Percentiles rank a stretch among this genome's conserved stretches.
Evolutionary conservation across 148 eudicot species (phyloP).

Genomic region (Cornus suecica): DNA sequence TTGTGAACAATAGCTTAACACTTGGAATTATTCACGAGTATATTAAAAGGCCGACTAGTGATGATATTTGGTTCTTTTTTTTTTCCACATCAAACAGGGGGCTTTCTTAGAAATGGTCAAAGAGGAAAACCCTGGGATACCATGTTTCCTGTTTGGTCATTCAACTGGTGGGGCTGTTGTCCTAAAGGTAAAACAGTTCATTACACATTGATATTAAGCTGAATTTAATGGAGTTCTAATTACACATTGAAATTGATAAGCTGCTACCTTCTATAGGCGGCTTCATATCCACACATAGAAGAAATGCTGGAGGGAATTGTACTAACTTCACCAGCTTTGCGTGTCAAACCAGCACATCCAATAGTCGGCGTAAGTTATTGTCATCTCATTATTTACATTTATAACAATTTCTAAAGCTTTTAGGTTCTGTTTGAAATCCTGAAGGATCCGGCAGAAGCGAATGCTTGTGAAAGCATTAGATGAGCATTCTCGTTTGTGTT

Average conservation of each 20-base stretch:
- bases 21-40: slow-evolving; percentile 10
- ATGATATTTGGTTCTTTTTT: not conserved
- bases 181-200: slow-evolving; percentile 50
- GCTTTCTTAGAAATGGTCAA: slow-evolving; percentile 70
- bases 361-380: slow-evolving; percentile 64
- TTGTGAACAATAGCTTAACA: slow-evolving; percentile 1
- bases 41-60: not conserved
- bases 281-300: slow-evolving; percentile 47
- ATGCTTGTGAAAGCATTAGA: not conserved
- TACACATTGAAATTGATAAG: not conserved
- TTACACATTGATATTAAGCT: not conserved
- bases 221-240: not conserved
- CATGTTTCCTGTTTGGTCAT: slow-evolving; percentile 92
- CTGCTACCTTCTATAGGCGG: slow-evolving; percentile 35
- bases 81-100: slow-evolving; percentile 32
- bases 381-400: not conserved
- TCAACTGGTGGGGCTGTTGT: slow-evolving; percentile 94
- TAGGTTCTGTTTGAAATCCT: not conserved
- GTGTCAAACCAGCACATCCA: slow-evolving; percentile 90
- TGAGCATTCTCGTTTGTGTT: not conserved
- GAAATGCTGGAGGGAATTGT: slow-evolving; percentile 73
- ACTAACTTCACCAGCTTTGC: slow-evolving; percentile 91
- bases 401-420: not conserved
- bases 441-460: not conserved
- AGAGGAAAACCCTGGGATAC: slow-evolving; percentile 66